These are phyloP conservation scores for Volvariella volvacea DNA, from an alignment of 1,284 basidiomycete genomes.

Conservation along the genomic window DNA sequence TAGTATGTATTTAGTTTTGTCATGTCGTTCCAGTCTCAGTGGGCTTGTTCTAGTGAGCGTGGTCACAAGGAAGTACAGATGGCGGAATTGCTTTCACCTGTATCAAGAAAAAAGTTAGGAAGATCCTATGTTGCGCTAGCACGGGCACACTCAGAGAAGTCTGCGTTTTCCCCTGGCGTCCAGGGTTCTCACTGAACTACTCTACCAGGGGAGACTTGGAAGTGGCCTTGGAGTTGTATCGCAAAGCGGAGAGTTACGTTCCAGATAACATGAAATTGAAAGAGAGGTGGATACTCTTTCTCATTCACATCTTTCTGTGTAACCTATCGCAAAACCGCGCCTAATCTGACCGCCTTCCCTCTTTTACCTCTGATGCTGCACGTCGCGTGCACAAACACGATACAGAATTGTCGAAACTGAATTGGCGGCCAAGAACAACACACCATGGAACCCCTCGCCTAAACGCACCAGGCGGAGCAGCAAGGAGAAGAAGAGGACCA, in stretches of 20 bases:
- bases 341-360: slow-evolving; percentile 24
- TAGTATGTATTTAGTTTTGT: slow-evolving; percentile 44
- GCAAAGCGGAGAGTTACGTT: slow-evolving; percentile 68
- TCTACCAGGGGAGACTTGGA: slow-evolving; percentile 57
- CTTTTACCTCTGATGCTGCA: slow-evolving; percentile 15
- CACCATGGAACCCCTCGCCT: slow-evolving; percentile 57
- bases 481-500: slow-evolving; percentile 14
- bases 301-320: slow-evolving; percentile 51
- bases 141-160: slow-evolving; percentile 72
- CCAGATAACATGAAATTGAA: slow-evolving; percentile 73
- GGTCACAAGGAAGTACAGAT: slow-evolving; percentile 52
- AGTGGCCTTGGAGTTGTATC: slow-evolving; percentile 66
- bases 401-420: slow-evolving; percentile 69
- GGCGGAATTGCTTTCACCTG: slow-evolving; percentile 57
- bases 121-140: slow-evolving; percentile 71
- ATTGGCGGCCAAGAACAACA: slow-evolving; percentile 58
- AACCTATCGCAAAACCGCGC: slow-evolving; percentile 29
- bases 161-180: slow-evolving; percentile 14
- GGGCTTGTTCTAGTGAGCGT: slow-evolving; percentile 38
- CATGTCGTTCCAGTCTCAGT: no score
- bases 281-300: slow-evolving; percentile 73
- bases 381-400: slow-evolving; percentile 5
- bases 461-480: slow-evolving; percentile 31
- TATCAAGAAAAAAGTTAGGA: slow-evolving; percentile 69
- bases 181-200: slow-evolving; percentile 1